Base-by-base conservation (phyloP, 176 grass and related monocot species). In the Rhynchospora tenuis region DNA sequence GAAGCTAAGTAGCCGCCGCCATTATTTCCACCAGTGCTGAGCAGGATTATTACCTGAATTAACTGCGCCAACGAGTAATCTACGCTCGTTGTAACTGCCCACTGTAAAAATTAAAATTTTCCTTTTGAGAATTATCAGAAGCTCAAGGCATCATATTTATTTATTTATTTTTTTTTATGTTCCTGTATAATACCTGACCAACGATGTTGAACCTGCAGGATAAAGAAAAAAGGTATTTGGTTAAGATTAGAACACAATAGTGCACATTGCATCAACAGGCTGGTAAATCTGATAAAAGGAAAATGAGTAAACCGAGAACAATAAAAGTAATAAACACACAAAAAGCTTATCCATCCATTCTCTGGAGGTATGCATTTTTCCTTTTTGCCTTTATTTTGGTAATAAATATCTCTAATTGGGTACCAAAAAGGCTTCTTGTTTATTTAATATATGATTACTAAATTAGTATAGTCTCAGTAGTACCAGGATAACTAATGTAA, bases 181-280 rank as follows among this genome's bases (percentile, higher is more conserved):
- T 38, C 65, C 47, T 38, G 15, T 24, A 65, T 23, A 77, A 46
- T 87, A 98, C 95, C 95, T 98, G 95, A 19, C 95, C 95, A 76
- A 90, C 91, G 58, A 98, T 95, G 84, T 98, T 98, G 83, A 93
- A 98, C 95, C 95, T 95, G 93, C 86, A 95, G 7, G 38, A 19
- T 29, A 67, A 62, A 83, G 0, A 75, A 59, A 57, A 17, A 38
- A 38, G 33, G 8, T 15, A 82, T 1, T 63, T 14, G 60, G 59
- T 65, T 50, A 82, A 47, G 9, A 65, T 46, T 46, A 51, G 17
- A 64, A 75, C 2, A 27, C 1, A 50, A 51, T 14, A 7, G 24
- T 2, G 7, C 24, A 17, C 8, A 5, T 23, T 8, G 33, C 15
- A 28, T 22, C 44, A 80, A 46, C 7, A 11, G 55, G 15, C 38